Base-by-base conservation (phyloP, 208 protist genomes). In the Trypanosomatidae sp. region DNA sequence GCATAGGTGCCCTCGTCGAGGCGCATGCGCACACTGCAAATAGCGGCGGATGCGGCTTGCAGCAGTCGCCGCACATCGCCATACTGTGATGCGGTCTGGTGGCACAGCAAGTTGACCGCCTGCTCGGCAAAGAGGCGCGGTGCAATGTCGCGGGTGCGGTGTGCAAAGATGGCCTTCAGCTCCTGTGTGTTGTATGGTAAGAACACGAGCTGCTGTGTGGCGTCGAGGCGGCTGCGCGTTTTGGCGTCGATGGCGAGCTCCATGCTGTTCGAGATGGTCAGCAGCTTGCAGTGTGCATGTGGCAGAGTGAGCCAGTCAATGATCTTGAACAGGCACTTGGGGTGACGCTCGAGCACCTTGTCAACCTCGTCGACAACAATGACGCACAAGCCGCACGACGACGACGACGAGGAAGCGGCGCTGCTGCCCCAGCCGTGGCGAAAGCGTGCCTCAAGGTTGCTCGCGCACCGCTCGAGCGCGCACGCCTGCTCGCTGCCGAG, bases 321-420 rank as follows among this genome's bases (percentile, higher is more conserved):
- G 26, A 93, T 63, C 42, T 74, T 76, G 37, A 90, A 90, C 15
- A 93, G 69, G 0, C 55, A 75, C 42, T 86, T 88, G 0, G 79
- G 54, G 51, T 89, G 72, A 43, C 77, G 79, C 51, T 90, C 72
- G 3, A 89, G 33, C 1, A 88, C 56, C 20, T 90, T 89, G 66
- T 93, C 85, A 0, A 89, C 77, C 48, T 93, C 85, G 51, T 93
- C 85, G n/a, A 93, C 62, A 16, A 93, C 66, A 47, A 93, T 87
- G 10, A 93, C 62, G 30, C 80, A 89, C n/a, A 87, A 39, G 21
- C 46, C 21, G n/a, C 30, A 35, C n/a, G 32, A 45, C 11, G 39
- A 45, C n/a, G n/a, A n/a, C n/a, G n/a, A n/a, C n/a, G n/a, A n/a
- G n/a, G n/a, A n/a, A n/a, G n/a, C n/a, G 2, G 46, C 33, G 8